phyloP scores from a whole-genome alignment of 2,329 filamentous ascomycete genomes.

The Aspergillus versicolor region DNA sequence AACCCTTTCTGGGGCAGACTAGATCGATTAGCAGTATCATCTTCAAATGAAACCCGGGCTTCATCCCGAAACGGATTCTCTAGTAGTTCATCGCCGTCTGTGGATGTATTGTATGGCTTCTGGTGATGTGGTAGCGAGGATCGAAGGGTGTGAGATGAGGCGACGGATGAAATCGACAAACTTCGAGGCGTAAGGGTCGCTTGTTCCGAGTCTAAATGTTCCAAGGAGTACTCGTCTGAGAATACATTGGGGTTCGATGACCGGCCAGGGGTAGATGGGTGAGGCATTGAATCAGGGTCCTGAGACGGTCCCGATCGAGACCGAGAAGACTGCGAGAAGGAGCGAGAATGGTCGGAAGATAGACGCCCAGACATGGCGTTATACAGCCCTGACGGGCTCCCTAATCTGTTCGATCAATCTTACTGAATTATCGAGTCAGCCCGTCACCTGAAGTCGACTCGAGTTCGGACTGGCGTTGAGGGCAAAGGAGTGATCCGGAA shows the following conservation, averaged over 20 bases:
- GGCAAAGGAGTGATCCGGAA: slow-evolving; percentile 15
- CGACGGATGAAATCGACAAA: slow-evolving; percentile 31
- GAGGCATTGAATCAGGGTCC: slow-evolving; percentile 29
- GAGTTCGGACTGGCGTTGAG: slow-evolving; percentile 8
- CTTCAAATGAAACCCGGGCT: slow-evolving; percentile 32
- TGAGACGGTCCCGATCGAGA: slow-evolving; percentile 23
- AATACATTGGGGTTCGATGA: slow-evolving; percentile 47
- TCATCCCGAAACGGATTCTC: slow-evolving; percentile 39
- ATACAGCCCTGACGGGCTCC: slow-evolving; percentile 40
- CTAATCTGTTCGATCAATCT: slow-evolving; percentile 32
- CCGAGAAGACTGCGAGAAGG: slow-evolving; percentile 32
- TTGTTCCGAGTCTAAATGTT: slow-evolving; percentile 38
- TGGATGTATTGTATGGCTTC: slow-evolving; percentile 23
- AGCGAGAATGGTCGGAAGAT: slow-evolving; percentile 37
- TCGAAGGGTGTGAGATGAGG: slow-evolving; percentile 34
- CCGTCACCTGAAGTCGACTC: slow-evolving; percentile 22
- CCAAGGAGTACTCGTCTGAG: slow-evolving; percentile 50
- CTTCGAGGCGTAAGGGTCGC: slow-evolving; percentile 31
- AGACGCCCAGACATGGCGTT: slow-evolving; percentile 42
- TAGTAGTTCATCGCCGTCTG: slow-evolving; percentile 25
- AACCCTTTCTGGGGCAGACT: slow-evolving; percentile 37
- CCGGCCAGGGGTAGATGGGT: slow-evolving; percentile 29
- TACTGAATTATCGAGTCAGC: slow-evolving; percentile 18
- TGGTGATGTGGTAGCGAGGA: slow-evolving; percentile 24
- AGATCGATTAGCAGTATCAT: slow-evolving; percentile 28